Evolutionary conservation across 352 stramenopile species (phyloP).

Genomic region (Pythium insidiosum): DNA sequence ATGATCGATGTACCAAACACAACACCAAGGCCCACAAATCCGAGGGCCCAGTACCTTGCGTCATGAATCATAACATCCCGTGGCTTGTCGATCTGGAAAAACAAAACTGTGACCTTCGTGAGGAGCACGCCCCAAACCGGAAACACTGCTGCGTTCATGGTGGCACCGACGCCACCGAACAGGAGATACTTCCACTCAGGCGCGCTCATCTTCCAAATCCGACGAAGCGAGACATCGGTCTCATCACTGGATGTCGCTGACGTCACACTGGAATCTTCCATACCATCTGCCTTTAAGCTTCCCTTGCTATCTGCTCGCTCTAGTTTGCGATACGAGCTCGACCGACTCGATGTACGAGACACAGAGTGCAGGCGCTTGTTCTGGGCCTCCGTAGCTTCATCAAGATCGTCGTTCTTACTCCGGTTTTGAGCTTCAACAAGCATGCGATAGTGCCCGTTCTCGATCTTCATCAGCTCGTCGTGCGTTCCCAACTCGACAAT

Average conservation of each 20-base stretch:
- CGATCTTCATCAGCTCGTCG: slow-evolving; percentile 60
- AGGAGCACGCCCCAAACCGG: slow-evolving; percentile 33
- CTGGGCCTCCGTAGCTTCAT: slow-evolving; percentile 1
- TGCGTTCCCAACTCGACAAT: slow-evolving; percentile 81
- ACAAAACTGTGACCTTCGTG: slow-evolving; percentile 28
- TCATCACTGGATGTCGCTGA: not conserved
- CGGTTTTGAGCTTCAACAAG: slow-evolving; percentile 13
- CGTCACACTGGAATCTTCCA: not conserved
- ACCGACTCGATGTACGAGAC: not conserved
- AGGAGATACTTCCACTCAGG: slow-evolving; percentile 20
- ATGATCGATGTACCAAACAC: slow-evolving; percentile 16
- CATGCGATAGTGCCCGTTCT: slow-evolving; percentile 12
- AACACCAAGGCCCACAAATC: slow-evolving; percentile 21
- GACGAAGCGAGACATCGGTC: slow-evolving; percentile 1
- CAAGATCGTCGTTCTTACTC: not conserved
- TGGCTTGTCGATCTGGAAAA: slow-evolving; percentile 20
- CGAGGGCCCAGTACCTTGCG: slow-evolving; percentile 20
- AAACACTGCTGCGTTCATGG: slow-evolving; percentile 25
- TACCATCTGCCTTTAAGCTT: not conserved
- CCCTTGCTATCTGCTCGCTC: no score
- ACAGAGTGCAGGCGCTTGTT: not conserved
- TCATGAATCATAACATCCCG: slow-evolving; percentile 16
- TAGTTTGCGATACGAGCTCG: not conserved
- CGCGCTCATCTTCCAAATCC: slow-evolving; percentile 24
- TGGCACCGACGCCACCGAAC: slow-evolving; percentile 12